These are phyloP conservation scores for Scedosporium minutisporum DNA, from an alignment of 2,329 filamentous ascomycete genomes.

Conservation along the genomic window DNA sequence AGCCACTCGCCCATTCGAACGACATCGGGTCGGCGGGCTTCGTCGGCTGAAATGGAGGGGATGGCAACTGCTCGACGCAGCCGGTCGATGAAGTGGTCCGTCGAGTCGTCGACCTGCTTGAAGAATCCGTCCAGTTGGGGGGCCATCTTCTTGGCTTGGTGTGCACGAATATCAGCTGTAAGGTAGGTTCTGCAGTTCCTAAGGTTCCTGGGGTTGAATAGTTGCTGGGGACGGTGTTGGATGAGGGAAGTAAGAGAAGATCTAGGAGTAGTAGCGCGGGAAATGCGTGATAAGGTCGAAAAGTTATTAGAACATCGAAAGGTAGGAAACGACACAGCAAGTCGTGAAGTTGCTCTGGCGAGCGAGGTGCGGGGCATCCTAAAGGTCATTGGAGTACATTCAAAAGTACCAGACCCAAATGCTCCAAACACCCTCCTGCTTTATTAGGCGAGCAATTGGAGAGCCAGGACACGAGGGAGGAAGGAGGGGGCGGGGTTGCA, in stretches of 20 bases:
- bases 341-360: neutral
- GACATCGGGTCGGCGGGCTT: slow-evolving; percentile 80
- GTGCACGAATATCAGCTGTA: slow-evolving; percentile 40
- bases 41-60: slow-evolving; percentile 88
- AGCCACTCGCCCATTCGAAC: slow-evolving; percentile 95
- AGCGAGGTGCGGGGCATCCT: slow-evolving; percentile 8
- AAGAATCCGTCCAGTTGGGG: slow-evolving; percentile 88
- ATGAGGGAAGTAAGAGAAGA: neutral
- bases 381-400: neutral
- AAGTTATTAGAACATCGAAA: slow-evolving; percentile 6
- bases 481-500: neutral
- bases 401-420: slow-evolving; percentile 2
- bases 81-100: slow-evolving; percentile 78
- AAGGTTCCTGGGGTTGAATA: neutral
- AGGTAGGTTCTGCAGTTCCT: slow-evolving; percentile 31
- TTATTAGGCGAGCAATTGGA: neutral
- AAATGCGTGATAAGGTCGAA: slow-evolving; percentile 4
- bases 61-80: slow-evolving; percentile 90
- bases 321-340: slow-evolving; percentile 7
- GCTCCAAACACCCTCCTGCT: neutral
- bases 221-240: slow-evolving; percentile 8
- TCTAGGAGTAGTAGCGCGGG: slow-evolving; percentile 1
- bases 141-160: slow-evolving; percentile 70
- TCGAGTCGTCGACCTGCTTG: slow-evolving; percentile 75
- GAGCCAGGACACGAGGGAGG: neutral